Conservation (phyloP, 371 early-diverging fungal genomes). For the Apophysomyces elegans region DNA sequence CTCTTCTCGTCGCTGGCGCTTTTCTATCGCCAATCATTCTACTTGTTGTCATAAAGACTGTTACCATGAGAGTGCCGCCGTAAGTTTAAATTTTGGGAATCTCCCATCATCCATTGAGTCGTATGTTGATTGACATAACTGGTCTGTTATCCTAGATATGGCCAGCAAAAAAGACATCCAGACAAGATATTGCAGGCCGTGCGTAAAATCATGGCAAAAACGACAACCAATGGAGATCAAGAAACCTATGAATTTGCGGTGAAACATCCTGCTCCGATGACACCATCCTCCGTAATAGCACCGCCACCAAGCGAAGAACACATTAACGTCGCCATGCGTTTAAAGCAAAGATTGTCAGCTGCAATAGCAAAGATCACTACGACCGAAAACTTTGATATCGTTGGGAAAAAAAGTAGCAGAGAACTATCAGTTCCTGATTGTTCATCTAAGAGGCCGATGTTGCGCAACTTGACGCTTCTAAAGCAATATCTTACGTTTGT, state of each 20-base stretch:
- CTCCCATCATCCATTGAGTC: conserved; percentile 1
- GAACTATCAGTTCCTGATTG: not conserved
- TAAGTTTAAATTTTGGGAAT: conserved; percentile 7
- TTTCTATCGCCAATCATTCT: not conserved
- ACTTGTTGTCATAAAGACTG: conserved; percentile 6
- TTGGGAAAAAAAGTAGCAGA: conserved; percentile 19
- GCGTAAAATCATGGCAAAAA: conserved; percentile 7
- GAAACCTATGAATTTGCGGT: conserved; percentile 11
- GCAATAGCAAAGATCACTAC: not conserved
- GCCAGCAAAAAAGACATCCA: conserved; percentile 16
- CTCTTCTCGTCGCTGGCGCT: too few relatives aligned
- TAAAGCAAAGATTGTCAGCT: conserved; percentile 30
- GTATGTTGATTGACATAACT: not conserved
- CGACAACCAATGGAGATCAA: conserved; percentile 1
- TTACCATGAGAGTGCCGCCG: not conserved
- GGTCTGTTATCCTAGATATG: not conserved
- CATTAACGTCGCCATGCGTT: conserved; percentile 26
- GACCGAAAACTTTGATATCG: conserved; percentile 1
- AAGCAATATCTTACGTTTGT: conserved; percentile 46
- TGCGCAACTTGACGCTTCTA: conserved; percentile 35
- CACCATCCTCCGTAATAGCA: not conserved
- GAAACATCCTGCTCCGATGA: conserved; percentile 12
- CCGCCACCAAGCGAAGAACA: conserved; percentile 9
- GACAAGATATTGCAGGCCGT: conserved; percentile 8
- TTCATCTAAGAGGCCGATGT: conserved; percentile 9